A percentile compares a stretch with the other conserved stretches of the same genome.
Conservation (phyloP, 768 basidiomycete genomes). For the Coprinellus micaceus region DNA sequence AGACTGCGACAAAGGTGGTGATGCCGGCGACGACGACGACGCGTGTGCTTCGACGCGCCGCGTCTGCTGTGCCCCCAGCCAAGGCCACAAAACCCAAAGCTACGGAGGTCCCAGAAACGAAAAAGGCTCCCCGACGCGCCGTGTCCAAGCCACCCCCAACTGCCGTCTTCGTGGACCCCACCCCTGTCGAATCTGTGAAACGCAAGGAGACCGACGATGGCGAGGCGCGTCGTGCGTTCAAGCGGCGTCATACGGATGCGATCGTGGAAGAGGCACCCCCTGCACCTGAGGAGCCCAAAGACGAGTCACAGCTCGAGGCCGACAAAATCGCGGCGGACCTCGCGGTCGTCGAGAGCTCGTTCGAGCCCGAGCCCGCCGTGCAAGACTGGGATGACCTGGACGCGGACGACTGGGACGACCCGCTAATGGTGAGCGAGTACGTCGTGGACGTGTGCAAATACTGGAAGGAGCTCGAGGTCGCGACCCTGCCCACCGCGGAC, state of each 20-base stretch:
- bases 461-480: constrained; percentile 83
- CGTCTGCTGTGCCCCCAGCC: constrained; percentile 18
- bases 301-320: constrained; percentile 33
- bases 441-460: constrained; percentile 92
- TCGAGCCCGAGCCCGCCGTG: constrained; percentile 59
- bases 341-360: constrained; percentile 41
- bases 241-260: constrained; percentile 62
- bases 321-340: constrained; percentile 43
- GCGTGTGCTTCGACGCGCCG: constrained; percentile 38
- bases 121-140: constrained; percentile 25
- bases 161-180: constrained; percentile 5
- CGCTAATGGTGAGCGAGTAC: constrained; percentile 96
- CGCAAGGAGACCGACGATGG: constrained; percentile 43
- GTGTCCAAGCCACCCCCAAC: constrained; percentile 27
- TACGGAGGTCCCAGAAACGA: background rate
- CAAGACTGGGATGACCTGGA: constrained; percentile 88
- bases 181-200: constrained; percentile 9
- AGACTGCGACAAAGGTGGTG: constrained; percentile 21
- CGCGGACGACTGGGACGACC: constrained; percentile 88
- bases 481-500: constrained; percentile 84
- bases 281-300: constrained; percentile 41
- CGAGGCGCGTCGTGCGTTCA: constrained; percentile 61
- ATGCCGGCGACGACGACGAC: constrained; percentile 33
- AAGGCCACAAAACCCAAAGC: constrained; percentile 23
- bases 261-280: constrained; percentile 49